Conservation (phyloP, 345 rosid species). For the Brassica cretica region DNA sequence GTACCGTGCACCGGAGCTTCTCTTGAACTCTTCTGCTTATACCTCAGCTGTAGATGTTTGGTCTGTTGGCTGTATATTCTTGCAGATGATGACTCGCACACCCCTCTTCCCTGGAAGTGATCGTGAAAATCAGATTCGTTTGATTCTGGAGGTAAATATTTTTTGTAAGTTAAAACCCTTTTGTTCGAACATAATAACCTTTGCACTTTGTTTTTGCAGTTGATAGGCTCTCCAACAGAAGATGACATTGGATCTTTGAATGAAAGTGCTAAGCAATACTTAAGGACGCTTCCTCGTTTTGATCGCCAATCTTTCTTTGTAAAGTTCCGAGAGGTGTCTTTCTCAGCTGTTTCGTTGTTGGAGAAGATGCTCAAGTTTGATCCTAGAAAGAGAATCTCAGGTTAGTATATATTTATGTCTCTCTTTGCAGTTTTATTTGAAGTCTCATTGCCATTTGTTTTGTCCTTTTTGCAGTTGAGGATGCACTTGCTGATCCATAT, state of each 20-base stretch:
- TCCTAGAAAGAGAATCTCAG: conserved; percentile 75
- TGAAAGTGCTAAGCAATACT: conserved; percentile 79
- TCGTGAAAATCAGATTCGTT: conserved; percentile 77
- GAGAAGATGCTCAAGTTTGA: conserved; percentile 92
- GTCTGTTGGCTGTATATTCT: conserved; percentile 92
- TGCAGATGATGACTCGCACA: conserved; percentile 74
- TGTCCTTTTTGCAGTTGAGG: conserved; percentile 53
- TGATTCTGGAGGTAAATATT: conserved; percentile 71
- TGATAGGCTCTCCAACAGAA: conserved; percentile 85
- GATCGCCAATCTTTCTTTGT: conserved; percentile 70
- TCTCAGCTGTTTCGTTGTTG: conserved; percentile 70
- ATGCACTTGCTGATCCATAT: conserved; percentile 87
- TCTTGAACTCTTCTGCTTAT: conserved; percentile 71
- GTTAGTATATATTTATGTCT: conserved; percentile 41
- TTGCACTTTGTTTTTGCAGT: conserved; percentile 46
- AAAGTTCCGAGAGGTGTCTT: conserved; percentile 68
- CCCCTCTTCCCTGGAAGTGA: conserved; percentile 89
- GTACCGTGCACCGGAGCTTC: conserved; percentile 93
- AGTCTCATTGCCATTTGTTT: background rate
- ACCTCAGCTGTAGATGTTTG: conserved; percentile 90
- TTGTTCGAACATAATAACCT: background rate
- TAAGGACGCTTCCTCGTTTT: conserved; percentile 52
- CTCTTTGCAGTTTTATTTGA: background rate
- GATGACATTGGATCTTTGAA: conserved; percentile 71
- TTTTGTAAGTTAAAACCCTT: background rate